These are phyloP conservation scores for Closterium sp. DNA, from an alignment of 139 green algal genomes.

Conservation along the genomic window DNA sequence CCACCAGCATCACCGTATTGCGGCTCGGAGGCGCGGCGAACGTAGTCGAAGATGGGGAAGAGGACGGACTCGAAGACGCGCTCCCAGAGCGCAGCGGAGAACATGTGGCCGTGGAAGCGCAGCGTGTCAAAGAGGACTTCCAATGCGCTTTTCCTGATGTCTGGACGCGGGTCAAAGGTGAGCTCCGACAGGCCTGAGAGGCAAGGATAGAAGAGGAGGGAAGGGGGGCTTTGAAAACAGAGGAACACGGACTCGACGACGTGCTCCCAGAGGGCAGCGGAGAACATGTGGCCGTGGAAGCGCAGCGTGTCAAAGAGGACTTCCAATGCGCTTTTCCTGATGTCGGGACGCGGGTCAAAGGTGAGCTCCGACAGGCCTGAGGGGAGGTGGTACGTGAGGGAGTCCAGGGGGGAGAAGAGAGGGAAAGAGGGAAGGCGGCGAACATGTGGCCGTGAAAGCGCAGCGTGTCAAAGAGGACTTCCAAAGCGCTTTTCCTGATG, in stretches of 20 bases:
- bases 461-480: conserved; percentile 91
- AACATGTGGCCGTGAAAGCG: conserved; percentile 80
- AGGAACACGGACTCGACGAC: conserved; percentile 94
- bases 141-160: conserved; percentile 73
- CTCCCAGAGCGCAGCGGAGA: conserved; percentile 88
- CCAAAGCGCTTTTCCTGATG: conserved; percentile 68
- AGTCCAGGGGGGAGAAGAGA: conserved; percentile 55
- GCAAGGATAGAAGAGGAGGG: not conserved
- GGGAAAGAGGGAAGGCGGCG: conserved; percentile 79
- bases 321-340: conserved; percentile 66
- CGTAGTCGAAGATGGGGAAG: conserved; percentile 97
- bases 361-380: conserved; percentile 84
- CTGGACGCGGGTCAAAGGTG: conserved; percentile 88
- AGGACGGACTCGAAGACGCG: conserved; percentile 92
- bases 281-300: conserved; percentile 89
- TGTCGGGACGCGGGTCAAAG: conserved; percentile 89
- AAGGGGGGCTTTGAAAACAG: no score
- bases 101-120: conserved; percentile 85
- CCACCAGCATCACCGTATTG: not conserved
- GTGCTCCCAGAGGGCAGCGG: conserved; percentile 85
- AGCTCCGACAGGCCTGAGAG: conserved; percentile 84
- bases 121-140: conserved; percentile 92
- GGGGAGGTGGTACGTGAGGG: not conserved
- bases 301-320: conserved; percentile 93
- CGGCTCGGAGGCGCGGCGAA: conserved; percentile 63